Evolutionary conservation across 371 early-diverging fungal genomes (phyloP).

Genomic region (Nematocida ausubeli): DNA sequence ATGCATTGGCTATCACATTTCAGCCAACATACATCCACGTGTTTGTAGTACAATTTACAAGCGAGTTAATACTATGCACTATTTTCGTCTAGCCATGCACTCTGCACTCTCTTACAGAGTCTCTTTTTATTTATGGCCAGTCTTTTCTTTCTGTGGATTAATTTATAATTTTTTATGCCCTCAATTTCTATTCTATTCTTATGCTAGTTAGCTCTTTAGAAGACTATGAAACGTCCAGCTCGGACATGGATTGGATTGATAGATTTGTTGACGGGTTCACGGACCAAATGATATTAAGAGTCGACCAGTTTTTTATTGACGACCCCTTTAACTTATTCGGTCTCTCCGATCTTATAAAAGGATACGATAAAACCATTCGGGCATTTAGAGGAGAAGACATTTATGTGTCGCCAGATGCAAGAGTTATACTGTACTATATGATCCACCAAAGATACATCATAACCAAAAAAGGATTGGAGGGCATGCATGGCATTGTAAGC

Average conservation of each 20-base stretch:
- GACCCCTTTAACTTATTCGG: conserved; percentile 88
- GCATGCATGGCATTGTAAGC: conserved; percentile 74
- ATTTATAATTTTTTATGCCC: too few relatives aligned
- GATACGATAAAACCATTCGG: conserved; percentile 75
- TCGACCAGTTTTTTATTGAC: conserved; percentile 70
- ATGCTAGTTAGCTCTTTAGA: conserved; percentile 40
- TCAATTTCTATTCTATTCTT: conserved; percentile 13
- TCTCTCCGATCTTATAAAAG: conserved; percentile 73
- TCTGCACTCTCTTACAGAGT: too few relatives aligned
- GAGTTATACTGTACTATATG: conserved; percentile 70
- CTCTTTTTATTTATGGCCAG: too few relatives aligned
- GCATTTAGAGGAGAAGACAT: conserved; percentile 70
- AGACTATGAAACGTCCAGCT: conserved; percentile 44
- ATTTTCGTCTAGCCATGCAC: too few relatives aligned
- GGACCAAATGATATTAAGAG: conserved; percentile 51
- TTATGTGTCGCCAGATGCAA: conserved; percentile 36
- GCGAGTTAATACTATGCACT: too few relatives aligned
- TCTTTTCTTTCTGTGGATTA: too few relatives aligned
- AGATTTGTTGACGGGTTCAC: conserved; percentile 60
- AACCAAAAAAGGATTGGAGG: conserved; percentile 70
- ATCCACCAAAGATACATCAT: conserved; percentile 72
- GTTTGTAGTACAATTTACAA: too few relatives aligned
- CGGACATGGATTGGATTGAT: conserved; percentile 56
- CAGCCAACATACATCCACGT: too few relatives aligned
- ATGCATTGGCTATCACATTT: too few relatives aligned